These are phyloP conservation scores for Zygoascus meyerae DNA, from an alignment of 1,139 yeast species.

Conservation along the genomic window DNA sequence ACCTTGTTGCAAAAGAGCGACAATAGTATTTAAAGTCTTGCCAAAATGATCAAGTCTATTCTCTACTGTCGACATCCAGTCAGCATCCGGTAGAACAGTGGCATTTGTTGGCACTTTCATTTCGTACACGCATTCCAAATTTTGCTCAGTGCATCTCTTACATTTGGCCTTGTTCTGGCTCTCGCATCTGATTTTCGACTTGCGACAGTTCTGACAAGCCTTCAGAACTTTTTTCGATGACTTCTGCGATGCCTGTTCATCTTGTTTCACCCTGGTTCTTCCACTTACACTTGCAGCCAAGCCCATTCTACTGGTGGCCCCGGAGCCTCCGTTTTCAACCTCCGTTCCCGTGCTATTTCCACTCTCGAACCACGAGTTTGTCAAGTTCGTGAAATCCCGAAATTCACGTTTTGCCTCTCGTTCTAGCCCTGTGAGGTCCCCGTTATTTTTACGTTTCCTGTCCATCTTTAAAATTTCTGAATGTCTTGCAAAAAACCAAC, in stretches of 20 bases:
- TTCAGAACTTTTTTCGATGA: constrained; percentile 32
- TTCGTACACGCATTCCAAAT: constrained; percentile 53
- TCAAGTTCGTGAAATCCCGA: no score
- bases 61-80: constrained; percentile 46
- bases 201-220: constrained; percentile 61
- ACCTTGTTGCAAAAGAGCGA: constrained; percentile 25
- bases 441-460: no score
- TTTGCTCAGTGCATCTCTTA: constrained; percentile 49
- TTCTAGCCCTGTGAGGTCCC: no score
- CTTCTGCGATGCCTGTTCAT: neutral
- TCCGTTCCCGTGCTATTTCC: no score
- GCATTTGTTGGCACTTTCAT: constrained; percentile 47
- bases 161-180: constrained; percentile 46
- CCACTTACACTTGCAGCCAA: no score
- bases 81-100: constrained; percentile 17
- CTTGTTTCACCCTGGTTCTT: neutral
- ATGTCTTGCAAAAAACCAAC: neutral
- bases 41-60: constrained; percentile 44
- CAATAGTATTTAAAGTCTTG: constrained; percentile 38
- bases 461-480: no score
- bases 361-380: no score
- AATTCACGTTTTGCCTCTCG: no score
- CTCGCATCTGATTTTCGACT: constrained; percentile 59
- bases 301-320: no score
- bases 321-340: no score